Evolutionary conservation across 148 eudicot genomes (phyloP).

Genomic region (Fagopyrum esculentum): DNA sequence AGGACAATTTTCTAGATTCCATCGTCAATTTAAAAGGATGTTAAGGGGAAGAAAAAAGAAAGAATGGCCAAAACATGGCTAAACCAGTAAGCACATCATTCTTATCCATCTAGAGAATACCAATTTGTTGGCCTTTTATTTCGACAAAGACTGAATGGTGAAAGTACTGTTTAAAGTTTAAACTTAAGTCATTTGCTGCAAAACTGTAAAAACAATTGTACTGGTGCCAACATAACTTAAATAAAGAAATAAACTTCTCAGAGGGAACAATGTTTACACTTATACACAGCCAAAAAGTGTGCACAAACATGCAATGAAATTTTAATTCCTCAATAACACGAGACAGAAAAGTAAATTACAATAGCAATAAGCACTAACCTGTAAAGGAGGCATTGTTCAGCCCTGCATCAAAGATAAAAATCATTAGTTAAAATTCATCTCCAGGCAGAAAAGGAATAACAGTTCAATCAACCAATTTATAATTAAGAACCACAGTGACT

Average conservation of each 20-base stretch:
- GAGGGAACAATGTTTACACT: background rate
- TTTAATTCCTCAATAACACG: background rate
- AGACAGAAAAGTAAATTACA: background rate
- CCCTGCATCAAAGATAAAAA: constrained; percentile 23
- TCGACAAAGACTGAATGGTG: background rate
- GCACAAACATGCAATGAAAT: background rate
- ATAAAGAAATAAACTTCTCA: background rate
- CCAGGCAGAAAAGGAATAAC: background rate
- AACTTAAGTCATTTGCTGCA: background rate
- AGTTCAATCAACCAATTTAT: background rate
- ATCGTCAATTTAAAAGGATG: background rate
- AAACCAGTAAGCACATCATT: background rate
- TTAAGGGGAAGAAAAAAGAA: background rate
- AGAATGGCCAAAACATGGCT: background rate
- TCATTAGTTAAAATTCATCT: background rate
- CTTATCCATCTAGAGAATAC: background rate
- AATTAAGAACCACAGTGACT: background rate
- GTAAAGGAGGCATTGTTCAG: constrained; percentile 33
- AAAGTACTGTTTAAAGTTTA: background rate
- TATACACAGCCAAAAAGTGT: background rate
- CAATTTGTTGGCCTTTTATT: background rate
- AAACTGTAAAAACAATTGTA: background rate
- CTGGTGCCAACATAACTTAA: background rate
- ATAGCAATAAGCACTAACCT: constrained; percentile 23
- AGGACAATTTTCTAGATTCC: background rate